A percentile compares a stretch with the other conserved stretches of the same genome.
These are phyloP conservation scores for Oenanthe sinensis DNA, from an alignment of 129 eudicot species.

Conservation along the genomic window DNA sequence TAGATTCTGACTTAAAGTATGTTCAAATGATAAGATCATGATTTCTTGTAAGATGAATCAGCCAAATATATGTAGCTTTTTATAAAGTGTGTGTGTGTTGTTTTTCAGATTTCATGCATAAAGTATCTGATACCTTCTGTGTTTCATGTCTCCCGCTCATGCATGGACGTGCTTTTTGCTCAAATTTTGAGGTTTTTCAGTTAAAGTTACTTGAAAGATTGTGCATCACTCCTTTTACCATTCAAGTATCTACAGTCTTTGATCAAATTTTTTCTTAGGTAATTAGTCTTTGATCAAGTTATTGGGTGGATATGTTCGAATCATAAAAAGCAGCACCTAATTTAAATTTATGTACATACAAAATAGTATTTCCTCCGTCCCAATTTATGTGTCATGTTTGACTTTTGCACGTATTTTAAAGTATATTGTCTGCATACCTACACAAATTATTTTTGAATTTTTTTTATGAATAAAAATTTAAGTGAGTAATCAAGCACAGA, in stretches of 20 bases:
- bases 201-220: background rate
- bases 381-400: too few species aligned
- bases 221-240: background rate
- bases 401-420: too few species aligned
- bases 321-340: background rate
- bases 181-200: background rate
- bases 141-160: constrained; percentile 19
- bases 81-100: background rate
- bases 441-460: too few species aligned
- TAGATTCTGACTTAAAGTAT: constrained; percentile 4
- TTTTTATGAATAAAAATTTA: too few species aligned
- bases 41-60: constrained; percentile 31
- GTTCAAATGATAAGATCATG: constrained; percentile 33
- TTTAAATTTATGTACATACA: background rate
- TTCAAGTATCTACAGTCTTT: background rate
- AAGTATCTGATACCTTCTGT: constrained; percentile 14
- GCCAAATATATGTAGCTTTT: background rate
- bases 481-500: too few species aligned
- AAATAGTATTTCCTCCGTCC: too few species aligned
- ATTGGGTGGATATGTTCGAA: background rate
- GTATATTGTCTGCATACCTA: too few species aligned
- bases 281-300: background rate
- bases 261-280: background rate
- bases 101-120: constrained; percentile 16
- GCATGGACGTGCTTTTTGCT: constrained; percentile 25